Evolutionary conservation across 495 filamentous ascomycete species (phyloP).

Genomic region (Chaetomium tenue): DNA sequence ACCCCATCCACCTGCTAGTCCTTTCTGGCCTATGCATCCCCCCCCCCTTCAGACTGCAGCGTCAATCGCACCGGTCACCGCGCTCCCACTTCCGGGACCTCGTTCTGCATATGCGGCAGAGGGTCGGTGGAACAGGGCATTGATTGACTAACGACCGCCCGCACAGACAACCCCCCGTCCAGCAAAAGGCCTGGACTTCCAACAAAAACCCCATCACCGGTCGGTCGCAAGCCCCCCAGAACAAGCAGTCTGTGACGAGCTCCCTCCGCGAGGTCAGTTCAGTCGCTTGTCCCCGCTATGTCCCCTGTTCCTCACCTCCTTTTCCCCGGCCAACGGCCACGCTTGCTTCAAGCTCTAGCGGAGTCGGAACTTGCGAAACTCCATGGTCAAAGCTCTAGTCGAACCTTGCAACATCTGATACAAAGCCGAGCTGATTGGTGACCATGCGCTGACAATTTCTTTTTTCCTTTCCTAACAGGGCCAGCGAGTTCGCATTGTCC

Average conservation of each 20-base stretch:
- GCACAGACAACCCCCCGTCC: conserved; percentile 42
- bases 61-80: neutral
- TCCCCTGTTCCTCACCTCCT: conserved; percentile 6
- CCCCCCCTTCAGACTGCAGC: neutral
- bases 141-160: conserved; percentile 30
- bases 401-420: conserved; percentile 2
- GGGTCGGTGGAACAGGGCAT: neutral
- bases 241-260: conserved; percentile 32
- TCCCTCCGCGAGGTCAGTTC: conserved; percentile 39
- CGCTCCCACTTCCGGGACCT: neutral
- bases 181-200: conserved; percentile 43
- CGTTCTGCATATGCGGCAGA: conserved; percentile 8
- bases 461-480: conserved; percentile 51
- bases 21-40: conserved; percentile 13
- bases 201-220: conserved; percentile 43
- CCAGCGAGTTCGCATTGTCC: conserved; percentile 61
- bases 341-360: conserved; percentile 9
- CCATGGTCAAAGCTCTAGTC: conserved; percentile 6
- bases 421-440: conserved; percentile 16
- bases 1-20: neutral
- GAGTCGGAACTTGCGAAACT: neutral
- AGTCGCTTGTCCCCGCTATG: neutral
- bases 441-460: conserved; percentile 21
- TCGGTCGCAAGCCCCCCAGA: conserved; percentile 34
- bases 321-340: neutral